Evolutionary conservation across 2,329 filamentous ascomycete genomes (phyloP).

Genomic region (Fusarium paranaense): DNA sequence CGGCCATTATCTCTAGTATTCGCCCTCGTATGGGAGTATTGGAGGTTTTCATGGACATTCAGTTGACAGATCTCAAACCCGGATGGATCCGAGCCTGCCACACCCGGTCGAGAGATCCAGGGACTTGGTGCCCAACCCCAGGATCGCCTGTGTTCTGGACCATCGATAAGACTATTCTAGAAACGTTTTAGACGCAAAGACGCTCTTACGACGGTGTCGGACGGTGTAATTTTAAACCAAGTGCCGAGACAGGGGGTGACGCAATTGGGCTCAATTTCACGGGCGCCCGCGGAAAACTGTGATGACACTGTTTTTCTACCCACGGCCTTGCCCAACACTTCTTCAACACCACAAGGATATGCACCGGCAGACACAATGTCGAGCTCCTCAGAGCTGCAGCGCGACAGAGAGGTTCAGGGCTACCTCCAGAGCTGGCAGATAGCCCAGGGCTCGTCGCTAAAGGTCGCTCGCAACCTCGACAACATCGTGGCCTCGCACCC

Average conservation of each 20-base stretch:
- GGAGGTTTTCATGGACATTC: background rate
- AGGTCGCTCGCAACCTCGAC: conserved; percentile 48
- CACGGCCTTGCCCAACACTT: background rate
- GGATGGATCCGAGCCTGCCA: background rate
- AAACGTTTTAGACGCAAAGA: conserved; percentile 13
- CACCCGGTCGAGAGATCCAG: background rate
- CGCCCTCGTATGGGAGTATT: background rate
- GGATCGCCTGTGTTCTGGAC: background rate
- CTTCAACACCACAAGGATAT: conserved; percentile 14
- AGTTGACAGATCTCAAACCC: background rate
- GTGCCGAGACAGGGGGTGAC: background rate
- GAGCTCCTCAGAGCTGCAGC: conserved; percentile 44
- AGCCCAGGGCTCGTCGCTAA: conserved; percentile 48
- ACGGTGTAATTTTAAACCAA: conserved; percentile 1
- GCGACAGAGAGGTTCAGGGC: conserved; percentile 48
- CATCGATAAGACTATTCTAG: conserved; percentile 6
- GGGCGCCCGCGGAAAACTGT: conserved; percentile 7
- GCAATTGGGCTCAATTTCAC: background rate
- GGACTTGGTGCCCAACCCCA: background rate
- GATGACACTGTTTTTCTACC: conserved; percentile 15
- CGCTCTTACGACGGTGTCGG: background rate
- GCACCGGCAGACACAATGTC: conserved; percentile 34
- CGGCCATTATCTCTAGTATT: background rate
- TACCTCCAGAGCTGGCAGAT: conserved; percentile 48
- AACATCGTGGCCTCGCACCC: conserved; percentile 45